Evolutionary conservation across 805 yeast genomes (phyloP).

Genomic region (Barnettozyma sp.): DNA sequence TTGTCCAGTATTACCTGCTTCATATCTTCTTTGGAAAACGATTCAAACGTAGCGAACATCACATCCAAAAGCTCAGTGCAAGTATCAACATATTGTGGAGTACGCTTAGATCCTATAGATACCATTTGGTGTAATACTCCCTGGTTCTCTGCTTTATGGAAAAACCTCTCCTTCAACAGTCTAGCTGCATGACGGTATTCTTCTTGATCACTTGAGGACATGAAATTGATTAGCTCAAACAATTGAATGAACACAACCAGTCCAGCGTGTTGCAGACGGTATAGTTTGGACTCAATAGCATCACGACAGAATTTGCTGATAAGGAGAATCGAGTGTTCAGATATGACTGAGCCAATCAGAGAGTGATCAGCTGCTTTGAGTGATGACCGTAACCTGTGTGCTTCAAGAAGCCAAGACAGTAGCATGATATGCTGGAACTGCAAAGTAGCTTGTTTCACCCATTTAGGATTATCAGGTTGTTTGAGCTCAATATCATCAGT

Average conservation of each 20-base stretch:
- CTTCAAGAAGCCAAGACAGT: constrained; percentile 69
- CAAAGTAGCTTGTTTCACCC: not conserved
- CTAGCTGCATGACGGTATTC: constrained; percentile 48
- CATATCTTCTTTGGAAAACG: constrained; percentile 51
- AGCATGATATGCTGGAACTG: constrained; percentile 47
- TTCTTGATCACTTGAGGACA: constrained; percentile 34
- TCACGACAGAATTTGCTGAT: constrained; percentile 35
- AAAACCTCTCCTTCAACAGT: constrained; percentile 59
- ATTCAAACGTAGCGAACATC: constrained; percentile 60
- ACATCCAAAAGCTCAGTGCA: constrained; percentile 60
- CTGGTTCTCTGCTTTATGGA: constrained; percentile 56
- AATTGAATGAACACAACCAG: constrained; percentile 62
- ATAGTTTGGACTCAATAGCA: constrained; percentile 37
- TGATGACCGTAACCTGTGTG: constrained; percentile 40
- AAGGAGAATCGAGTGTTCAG: constrained; percentile 53
- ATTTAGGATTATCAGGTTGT: not conserved
- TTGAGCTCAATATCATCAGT: constrained; percentile 24
- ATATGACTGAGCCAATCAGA: constrained; percentile 47
- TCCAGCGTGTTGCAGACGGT: constrained; percentile 62
- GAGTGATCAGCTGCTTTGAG: constrained; percentile 30
- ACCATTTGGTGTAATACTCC: constrained; percentile 54
- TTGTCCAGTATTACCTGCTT: constrained; percentile 41
- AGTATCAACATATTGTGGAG: constrained; percentile 54
- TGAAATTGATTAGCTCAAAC: constrained; percentile 36
- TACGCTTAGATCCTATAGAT: constrained; percentile 52